phyloP scores from a whole-genome alignment of 2,329 filamentous ascomycete genomes.

The Echinosphaeria canescens region DNA sequence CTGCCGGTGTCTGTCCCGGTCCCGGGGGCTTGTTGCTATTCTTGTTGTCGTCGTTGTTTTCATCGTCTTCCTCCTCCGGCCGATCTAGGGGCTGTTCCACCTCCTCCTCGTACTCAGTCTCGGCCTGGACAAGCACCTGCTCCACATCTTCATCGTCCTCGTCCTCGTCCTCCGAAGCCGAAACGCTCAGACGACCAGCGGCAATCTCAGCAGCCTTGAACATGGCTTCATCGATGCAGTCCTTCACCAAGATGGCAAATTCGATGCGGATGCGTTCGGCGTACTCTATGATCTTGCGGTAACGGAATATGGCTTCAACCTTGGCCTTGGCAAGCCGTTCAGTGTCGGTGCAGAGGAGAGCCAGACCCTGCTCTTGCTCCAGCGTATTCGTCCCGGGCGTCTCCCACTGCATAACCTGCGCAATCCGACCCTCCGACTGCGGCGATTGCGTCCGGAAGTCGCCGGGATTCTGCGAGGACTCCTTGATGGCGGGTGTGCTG shows the following conservation, averaged over 20 bases:
- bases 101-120: too few species aligned
- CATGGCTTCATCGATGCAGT: constrained; percentile 85
- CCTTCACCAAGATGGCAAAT: constrained; percentile 79
- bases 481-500: constrained; percentile 83
- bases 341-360: constrained; percentile 75
- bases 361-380: constrained; percentile 82
- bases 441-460: constrained; percentile 88
- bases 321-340: constrained; percentile 69
- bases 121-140: too few species aligned
- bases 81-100: too few species aligned
- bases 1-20: too few species aligned
- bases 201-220: constrained; percentile 77
- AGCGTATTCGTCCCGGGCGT: constrained; percentile 79
- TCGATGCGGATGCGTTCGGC: constrained; percentile 88
- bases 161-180: constrained; percentile 37
- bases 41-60: too few species aligned
- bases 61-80: constrained; percentile 14
- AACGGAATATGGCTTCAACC: constrained; percentile 79
- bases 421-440: constrained; percentile 85
- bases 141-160: constrained; percentile 17
- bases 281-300: constrained; percentile 87
- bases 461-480: constrained; percentile 43
- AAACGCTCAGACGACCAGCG: constrained; percentile 66
- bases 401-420: constrained; percentile 91
- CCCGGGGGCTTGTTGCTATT: too few species aligned